Conservation (phyloP, 2,329 filamentous ascomycete genomes). For the Alternaria viburni region DNA sequence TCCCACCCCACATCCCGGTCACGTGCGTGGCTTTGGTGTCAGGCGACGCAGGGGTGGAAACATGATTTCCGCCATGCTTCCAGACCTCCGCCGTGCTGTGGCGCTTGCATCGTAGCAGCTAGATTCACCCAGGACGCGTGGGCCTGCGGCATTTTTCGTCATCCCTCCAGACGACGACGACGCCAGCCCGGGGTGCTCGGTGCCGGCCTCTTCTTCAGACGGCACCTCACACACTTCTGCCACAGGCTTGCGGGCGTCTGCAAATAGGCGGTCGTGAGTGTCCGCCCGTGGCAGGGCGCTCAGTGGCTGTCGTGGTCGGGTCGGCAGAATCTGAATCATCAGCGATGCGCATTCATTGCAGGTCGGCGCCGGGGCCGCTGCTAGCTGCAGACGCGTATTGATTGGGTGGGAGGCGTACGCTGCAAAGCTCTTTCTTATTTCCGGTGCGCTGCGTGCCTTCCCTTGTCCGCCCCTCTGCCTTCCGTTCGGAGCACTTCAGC, state of each 20-base stretch:
- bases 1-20: constrained; percentile 5
- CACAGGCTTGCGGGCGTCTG: neutral
- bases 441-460: constrained; percentile 10
- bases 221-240: neutral
- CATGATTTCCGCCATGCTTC: constrained; percentile 8
- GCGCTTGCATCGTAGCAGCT: neutral
- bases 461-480: constrained; percentile 3
- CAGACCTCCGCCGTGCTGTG: constrained; percentile 13
- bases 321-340: constrained; percentile 7
- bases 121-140: constrained; percentile 13
- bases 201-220: neutral
- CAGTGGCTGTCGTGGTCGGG: neutral
- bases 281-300: constrained; percentile 3
- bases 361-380: neutral
- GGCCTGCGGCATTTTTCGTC: constrained; percentile 23
- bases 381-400: neutral
- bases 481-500: constrained; percentile 7
- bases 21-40: constrained; percentile 7
- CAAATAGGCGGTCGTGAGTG: neutral
- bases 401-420: constrained; percentile 33
- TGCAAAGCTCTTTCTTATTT: constrained; percentile 24
- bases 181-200: neutral
- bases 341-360: constrained; percentile 1
- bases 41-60: constrained; percentile 8
- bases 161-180: neutral